Evolutionary conservation across 345 rosid species (phyloP).

Genomic region (Erucastrum elatum): DNA sequence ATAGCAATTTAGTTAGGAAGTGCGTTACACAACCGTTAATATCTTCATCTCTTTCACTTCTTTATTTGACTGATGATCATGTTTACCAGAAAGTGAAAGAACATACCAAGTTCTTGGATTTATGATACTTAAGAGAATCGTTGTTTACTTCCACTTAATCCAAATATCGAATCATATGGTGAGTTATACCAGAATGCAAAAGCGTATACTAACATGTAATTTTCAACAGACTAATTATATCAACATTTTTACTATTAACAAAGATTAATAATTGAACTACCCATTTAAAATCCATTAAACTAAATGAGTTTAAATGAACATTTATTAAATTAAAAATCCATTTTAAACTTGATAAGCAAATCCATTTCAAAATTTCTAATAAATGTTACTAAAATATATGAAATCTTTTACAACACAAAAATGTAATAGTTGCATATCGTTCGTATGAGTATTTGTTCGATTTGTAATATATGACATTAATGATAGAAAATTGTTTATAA

Average conservation of each 20-base stretch:
- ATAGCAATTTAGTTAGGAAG: background rate
- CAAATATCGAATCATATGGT: background rate
- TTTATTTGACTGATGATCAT: background rate
- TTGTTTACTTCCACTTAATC: background rate
- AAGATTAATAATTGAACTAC: background rate
- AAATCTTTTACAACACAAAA: too few species aligned
- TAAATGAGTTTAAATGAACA: too few species aligned
- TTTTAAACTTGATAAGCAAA: too few species aligned
- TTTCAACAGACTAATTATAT: background rate
- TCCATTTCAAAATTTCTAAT: too few species aligned
- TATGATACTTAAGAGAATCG: background rate
- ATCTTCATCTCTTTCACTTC: background rate
- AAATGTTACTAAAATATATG: too few species aligned
- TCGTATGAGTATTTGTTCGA: too few species aligned
- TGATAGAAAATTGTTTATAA: too few species aligned
- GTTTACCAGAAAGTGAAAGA: background rate
- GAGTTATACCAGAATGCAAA: background rate
- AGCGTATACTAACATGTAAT: background rate
- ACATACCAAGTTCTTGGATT: background rate
- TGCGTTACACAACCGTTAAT: background rate
- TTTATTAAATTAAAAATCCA: too few species aligned
- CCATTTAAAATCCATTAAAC: too few species aligned
- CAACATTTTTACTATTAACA: background rate
- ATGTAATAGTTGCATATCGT: too few species aligned
- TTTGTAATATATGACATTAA: too few species aligned